Percentiles rank a stretch among this genome's conserved stretches.
phyloP scores from a whole-genome alignment of 108 stramenopile genomes.

The Mayamaea pseudoterrestris region DNA sequence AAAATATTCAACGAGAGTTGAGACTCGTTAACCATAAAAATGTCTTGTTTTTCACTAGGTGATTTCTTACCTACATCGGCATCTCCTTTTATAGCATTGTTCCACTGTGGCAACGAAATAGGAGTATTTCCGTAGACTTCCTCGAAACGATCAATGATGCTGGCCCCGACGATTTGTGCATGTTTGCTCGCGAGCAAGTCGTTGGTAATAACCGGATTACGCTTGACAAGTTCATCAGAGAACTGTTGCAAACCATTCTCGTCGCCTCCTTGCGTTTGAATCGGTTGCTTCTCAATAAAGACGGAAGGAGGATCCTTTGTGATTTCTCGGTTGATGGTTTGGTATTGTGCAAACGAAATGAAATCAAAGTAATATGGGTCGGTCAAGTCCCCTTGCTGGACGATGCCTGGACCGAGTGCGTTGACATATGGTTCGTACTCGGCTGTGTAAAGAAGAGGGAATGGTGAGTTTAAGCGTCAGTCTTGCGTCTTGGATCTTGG shows the following conservation, averaged over 20 bases:
- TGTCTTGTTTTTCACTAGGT: too few species aligned
- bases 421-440: constrained; percentile 61
- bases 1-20: too few species aligned
- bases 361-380: constrained; percentile 88
- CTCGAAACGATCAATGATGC: constrained; percentile 44
- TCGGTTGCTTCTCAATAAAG: constrained; percentile 70
- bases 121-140: constrained; percentile 51
- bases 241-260: constrained; percentile 43
- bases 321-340: constrained; percentile 58
- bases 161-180: constrained; percentile 37
- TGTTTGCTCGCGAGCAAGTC: constrained; percentile 26
- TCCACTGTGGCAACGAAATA: constrained; percentile 31
- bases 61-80: too few species aligned
- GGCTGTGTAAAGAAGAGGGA: too few species aligned
- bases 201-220: constrained; percentile 48
- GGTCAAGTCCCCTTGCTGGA: constrained; percentile 67
- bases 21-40: too few species aligned
- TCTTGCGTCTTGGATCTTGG: too few species aligned
- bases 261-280: constrained; percentile 31
- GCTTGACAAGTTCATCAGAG: constrained; percentile 40
- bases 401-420: constrained; percentile 39
- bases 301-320: constrained; percentile 37
- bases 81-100: too few species aligned
- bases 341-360: constrained; percentile 78
- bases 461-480: too few species aligned